These are phyloP conservation scores for Penicillium sp. DNA, from an alignment of 2,329 filamentous ascomycete species.

Conservation along the genomic window DNA sequence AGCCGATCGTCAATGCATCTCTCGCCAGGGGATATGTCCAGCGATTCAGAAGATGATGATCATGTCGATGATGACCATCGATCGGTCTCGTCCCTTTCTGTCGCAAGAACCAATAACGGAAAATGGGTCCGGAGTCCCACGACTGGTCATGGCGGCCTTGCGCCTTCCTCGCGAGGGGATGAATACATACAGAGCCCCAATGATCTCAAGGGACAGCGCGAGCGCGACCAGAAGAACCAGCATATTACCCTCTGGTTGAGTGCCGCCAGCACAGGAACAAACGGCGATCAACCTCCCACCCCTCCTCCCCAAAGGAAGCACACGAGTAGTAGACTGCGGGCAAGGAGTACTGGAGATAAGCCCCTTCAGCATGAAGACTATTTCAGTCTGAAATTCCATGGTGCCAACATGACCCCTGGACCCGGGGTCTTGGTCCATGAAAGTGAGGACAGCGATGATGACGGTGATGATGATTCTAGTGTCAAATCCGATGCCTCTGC, in stretches of 20 bases:
- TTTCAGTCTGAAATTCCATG: constrained; percentile 29
- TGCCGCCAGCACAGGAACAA: constrained; percentile 46
- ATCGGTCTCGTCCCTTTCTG: constrained; percentile 19
- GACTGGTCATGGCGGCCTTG: constrained; percentile 49
- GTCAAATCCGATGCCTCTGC: constrained; percentile 28
- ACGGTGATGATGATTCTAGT: constrained; percentile 40
- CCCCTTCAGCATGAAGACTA: constrained; percentile 35
- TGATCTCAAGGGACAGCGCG: constrained; percentile 50
- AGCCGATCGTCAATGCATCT: constrained; percentile 40
- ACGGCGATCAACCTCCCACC: constrained; percentile 30
- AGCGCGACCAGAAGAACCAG: constrained; percentile 52
- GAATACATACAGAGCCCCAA: constrained; percentile 51
- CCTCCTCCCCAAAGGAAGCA: constrained; percentile 22
- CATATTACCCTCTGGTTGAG: constrained; percentile 58
- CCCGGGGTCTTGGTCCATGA: constrained; percentile 52
- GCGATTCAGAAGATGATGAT: constrained; percentile 29
- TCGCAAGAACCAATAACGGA: constrained; percentile 45
- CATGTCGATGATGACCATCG: constrained; percentile 21
- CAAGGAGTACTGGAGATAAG: constrained; percentile 46
- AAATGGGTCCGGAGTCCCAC: constrained; percentile 44
- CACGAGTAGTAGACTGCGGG: constrained; percentile 41
- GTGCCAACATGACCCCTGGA: constrained; percentile 50
- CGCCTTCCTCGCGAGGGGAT: constrained; percentile 48
- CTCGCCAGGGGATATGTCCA: constrained; percentile 32
- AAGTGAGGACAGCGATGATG: constrained; percentile 45